phyloP scores from a whole-genome alignment of 306 rosid species.

The Adenanthera pavonina region DNA sequence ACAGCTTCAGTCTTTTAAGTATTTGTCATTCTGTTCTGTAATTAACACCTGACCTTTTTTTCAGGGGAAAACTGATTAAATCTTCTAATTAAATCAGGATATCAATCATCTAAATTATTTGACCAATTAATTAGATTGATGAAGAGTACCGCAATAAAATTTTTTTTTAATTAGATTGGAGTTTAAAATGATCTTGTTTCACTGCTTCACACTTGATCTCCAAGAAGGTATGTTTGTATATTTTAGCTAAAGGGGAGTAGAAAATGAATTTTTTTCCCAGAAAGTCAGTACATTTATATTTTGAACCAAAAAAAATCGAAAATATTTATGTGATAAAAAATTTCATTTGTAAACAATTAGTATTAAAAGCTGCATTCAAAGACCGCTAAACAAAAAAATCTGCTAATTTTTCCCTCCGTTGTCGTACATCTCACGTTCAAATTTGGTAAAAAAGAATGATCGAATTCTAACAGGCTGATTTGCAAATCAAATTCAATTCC shows the following conservation, averaged over 20 bases:
- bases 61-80: too few relatives aligned
- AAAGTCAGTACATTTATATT: background rate
- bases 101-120: background rate
- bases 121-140: background rate
- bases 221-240: too few relatives aligned
- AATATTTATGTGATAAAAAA: background rate
- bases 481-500: background rate
- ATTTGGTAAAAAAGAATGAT: background rate
- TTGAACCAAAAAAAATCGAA: background rate
- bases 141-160: background rate
- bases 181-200: background rate
- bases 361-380: background rate
- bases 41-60: too few relatives aligned
- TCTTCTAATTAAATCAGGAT: background rate
- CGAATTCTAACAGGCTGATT: background rate
- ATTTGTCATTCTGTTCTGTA: too few relatives aligned
- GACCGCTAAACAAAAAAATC: background rate
- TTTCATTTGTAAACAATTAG: background rate
- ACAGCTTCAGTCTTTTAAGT: too few relatives aligned
- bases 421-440: background rate
- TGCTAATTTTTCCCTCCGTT: background rate
- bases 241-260: too few relatives aligned
- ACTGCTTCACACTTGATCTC: too few relatives aligned
- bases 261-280: background rate
- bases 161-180: background rate